A percentile compares a stretch with the other conserved stretches of the same genome.
phyloP scores from a whole-genome alignment of 495 filamentous ascomycete genomes.

The Tuber microsphaerosporum region DNA sequence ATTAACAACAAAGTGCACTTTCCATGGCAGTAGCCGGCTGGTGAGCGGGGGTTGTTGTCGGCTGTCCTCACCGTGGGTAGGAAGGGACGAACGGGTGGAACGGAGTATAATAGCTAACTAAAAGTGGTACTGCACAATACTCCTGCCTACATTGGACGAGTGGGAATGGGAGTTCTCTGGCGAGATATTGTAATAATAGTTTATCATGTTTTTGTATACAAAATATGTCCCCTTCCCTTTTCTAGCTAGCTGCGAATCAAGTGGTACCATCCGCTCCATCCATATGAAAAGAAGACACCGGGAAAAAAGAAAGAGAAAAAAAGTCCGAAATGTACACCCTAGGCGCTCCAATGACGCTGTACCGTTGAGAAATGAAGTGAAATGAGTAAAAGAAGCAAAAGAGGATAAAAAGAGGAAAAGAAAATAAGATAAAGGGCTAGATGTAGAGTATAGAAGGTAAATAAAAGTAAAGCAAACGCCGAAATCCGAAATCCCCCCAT shows the following conservation, averaged over 20 bases:
- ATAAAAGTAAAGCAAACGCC: background rate
- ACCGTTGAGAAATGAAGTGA: background rate
- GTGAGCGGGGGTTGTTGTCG: background rate
- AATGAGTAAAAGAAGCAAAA: background rate
- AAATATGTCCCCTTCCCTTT: background rate
- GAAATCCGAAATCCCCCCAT: background rate
- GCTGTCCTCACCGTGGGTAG: background rate
- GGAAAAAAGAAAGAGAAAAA: background rate
- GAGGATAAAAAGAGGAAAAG: background rate
- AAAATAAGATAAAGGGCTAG: no score
- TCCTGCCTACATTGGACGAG: background rate
- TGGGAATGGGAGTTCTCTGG: background rate
- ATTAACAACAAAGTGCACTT: background rate
- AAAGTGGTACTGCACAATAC: background rate
- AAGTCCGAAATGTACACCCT: background rate
- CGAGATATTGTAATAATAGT: background rate
- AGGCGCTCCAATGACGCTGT: background rate
- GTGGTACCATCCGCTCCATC: background rate
- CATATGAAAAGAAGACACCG: background rate
- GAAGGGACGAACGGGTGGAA: background rate
- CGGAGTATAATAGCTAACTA: background rate
- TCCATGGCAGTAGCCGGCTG: background rate
- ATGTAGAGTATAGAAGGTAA: no score
- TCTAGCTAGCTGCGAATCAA: background rate
- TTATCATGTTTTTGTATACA: background rate